A percentile compares a stretch with the other conserved stretches of the same genome.
These are phyloP conservation scores for Physcomitrellopsis africana DNA, from an alignment of 225 moss, liverwort and hornwort genomes.

Conservation along the genomic window DNA sequence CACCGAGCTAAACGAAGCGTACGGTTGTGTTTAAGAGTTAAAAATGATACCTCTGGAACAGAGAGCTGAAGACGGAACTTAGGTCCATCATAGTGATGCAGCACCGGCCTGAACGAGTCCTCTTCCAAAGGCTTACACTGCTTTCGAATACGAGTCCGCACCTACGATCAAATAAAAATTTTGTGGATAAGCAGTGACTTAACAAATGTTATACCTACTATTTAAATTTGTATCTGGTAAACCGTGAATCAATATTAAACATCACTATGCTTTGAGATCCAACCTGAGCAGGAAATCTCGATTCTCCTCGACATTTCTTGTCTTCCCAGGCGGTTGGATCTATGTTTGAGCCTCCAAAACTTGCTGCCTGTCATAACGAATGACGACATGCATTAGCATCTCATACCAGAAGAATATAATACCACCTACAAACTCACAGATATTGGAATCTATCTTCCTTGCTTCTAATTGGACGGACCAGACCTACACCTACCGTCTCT, in stretches of 20 bases:
- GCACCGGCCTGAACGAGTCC: constrained; percentile 90
- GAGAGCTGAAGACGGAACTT: constrained; percentile 98
- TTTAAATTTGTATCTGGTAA: background rate
- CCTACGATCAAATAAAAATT: constrained; percentile 42
- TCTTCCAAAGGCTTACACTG: constrained; percentile 92
- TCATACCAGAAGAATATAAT: background rate
- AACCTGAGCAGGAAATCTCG: constrained; percentile 99
- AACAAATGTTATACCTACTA: background rate
- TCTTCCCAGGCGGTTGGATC: constrained; percentile 99
- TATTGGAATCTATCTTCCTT: background rate
- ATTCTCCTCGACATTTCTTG: constrained; percentile 98
- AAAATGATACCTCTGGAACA: constrained; percentile 69
- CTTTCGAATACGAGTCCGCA: constrained; percentile 90
- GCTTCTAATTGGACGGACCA: background rate
- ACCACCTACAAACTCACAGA: constrained; percentile 16
- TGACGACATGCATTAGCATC: constrained; percentile 20
- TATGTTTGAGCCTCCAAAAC: constrained; percentile 99
- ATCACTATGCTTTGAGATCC: background rate
- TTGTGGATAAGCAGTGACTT: background rate
- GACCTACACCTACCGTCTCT: background rate
- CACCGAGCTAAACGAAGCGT: too few species aligned
- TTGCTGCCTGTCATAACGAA: constrained; percentile 72
- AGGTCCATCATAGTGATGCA: constrained; percentile 98
- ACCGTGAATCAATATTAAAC: too few species aligned
- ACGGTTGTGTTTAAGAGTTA: background rate